These are phyloP conservation scores for Colletotrichum agaves DNA, from an alignment of 2,329 filamentous ascomycete species.

Conservation along the genomic window DNA sequence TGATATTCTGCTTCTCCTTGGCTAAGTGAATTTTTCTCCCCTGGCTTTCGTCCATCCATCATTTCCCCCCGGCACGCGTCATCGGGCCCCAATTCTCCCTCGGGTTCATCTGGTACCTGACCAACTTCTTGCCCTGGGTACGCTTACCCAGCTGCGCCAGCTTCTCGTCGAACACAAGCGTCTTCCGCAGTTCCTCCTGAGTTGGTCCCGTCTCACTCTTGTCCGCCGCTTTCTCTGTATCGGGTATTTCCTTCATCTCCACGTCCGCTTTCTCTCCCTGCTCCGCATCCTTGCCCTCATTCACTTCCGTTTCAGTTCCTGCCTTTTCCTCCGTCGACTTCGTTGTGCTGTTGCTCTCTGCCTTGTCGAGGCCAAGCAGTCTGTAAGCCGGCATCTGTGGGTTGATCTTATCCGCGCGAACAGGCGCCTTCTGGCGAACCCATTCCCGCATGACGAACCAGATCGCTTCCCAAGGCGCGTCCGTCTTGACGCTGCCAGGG, in stretches of 20 bases:
- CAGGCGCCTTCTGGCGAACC: slow-evolving; percentile 81
- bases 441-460: slow-evolving; percentile 97
- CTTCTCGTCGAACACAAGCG: slow-evolving; percentile 77
- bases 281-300: slow-evolving; percentile 35
- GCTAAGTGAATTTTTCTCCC: slow-evolving; percentile 51
- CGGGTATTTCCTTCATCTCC: slow-evolving; percentile 45
- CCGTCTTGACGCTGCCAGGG: slow-evolving; percentile 89
- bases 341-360: slow-evolving; percentile 44
- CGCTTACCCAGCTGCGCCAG: slow-evolving; percentile 81
- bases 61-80: slow-evolving; percentile 67
- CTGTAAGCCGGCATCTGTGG: slow-evolving; percentile 76
- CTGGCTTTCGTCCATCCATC: slow-evolving; percentile 72
- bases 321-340: slow-evolving; percentile 21
- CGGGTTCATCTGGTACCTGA: slow-evolving; percentile 92
- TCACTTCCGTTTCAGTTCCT: neutral
- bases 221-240: slow-evolving; percentile 49
- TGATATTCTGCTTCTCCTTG: slow-evolving; percentile 10
- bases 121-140: slow-evolving; percentile 72
- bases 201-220: slow-evolving; percentile 34
- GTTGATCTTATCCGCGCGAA: slow-evolving; percentile 78
- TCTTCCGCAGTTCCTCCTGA: slow-evolving; percentile 63
- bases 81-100: slow-evolving; percentile 94
- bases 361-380: slow-evolving; percentile 66
- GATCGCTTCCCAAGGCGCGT: slow-evolving; percentile 88
- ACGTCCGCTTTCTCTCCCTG: slow-evolving; percentile 42